Conservation (phyloP, 352 stramenopile genomes). For the Phytophthora pinifolia region DNA sequence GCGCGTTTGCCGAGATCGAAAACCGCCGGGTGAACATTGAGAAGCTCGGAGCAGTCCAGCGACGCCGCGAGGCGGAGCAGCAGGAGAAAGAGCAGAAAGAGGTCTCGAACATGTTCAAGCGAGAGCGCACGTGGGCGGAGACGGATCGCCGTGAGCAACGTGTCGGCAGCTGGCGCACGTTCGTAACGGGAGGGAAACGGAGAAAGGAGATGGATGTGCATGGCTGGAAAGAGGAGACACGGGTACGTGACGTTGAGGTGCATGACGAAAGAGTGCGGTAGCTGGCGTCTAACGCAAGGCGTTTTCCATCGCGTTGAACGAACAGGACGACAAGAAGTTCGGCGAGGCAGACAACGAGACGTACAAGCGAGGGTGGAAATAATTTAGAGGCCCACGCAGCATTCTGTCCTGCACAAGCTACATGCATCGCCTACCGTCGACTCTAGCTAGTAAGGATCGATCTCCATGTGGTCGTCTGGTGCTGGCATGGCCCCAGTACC, state of each 20-base stretch:
- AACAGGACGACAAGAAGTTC: slow-evolving; percentile 60
- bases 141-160: slow-evolving; percentile 74
- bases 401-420: slow-evolving; percentile 16
- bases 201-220: slow-evolving; percentile 61
- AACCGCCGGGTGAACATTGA: slow-evolving; percentile 77
- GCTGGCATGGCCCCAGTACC: slow-evolving; percentile 11
- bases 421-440: neutral
- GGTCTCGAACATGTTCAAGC: slow-evolving; percentile 67
- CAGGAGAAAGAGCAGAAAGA: slow-evolving; percentile 76
- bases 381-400: slow-evolving; percentile 35
- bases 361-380: slow-evolving; percentile 86
- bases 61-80: slow-evolving; percentile 68
- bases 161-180: slow-evolving; percentile 78
- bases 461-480: slow-evolving; percentile 56
- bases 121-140: slow-evolving; percentile 76
- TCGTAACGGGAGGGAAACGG: slow-evolving; percentile 75
- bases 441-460: slow-evolving; percentile 47
- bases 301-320: slow-evolving; percentile 6
- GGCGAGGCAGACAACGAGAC: slow-evolving; percentile 63
- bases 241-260: slow-evolving; percentile 30
- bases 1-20: slow-evolving; percentile 85
- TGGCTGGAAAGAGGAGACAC: slow-evolving; percentile 65
- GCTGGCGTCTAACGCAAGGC: slow-evolving; percentile 6
- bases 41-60: slow-evolving; percentile 65
- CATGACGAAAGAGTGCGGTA: neutral